phyloP scores from a whole-genome alignment of 192 early-diverging fungal species.

The Phlyctochytrium arcticum region DNA sequence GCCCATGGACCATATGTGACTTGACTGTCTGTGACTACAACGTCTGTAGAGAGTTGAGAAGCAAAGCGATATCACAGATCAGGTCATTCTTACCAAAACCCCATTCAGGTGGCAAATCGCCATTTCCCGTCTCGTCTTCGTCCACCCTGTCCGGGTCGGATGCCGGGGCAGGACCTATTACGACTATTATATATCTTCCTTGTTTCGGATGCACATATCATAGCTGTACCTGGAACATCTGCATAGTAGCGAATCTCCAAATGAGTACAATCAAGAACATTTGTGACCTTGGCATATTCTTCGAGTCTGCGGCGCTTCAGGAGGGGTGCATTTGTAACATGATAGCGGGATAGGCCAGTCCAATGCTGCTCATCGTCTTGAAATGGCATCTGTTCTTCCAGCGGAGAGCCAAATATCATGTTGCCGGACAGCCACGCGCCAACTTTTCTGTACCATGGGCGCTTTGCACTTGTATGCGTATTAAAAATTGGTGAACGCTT shows the following conservation, averaged over 20 bases:
- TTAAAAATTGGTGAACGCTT: too few relatives aligned
- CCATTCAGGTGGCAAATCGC: slow-evolving; percentile 62
- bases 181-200: too few relatives aligned
- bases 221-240: slow-evolving; percentile 59
- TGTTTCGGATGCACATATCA: not conserved
- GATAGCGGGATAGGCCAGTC: slow-evolving; percentile 62
- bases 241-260: slow-evolving; percentile 59
- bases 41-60: slow-evolving; percentile 24
- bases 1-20: slow-evolving; percentile 80
- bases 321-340: slow-evolving; percentile 27
- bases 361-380: slow-evolving; percentile 35
- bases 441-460: not conserved
- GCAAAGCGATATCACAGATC: too few relatives aligned
- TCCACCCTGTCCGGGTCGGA: not conserved
- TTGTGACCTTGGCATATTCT: slow-evolving; percentile 68
- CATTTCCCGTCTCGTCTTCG: slow-evolving; percentile 31
- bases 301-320: slow-evolving; percentile 14
- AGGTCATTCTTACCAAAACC: slow-evolving; percentile 35
- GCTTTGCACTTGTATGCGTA: slow-evolving; percentile 22
- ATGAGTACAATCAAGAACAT: slow-evolving; percentile 52
- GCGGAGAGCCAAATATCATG: slow-evolving; percentile 17
- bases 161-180: not conserved
- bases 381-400: slow-evolving; percentile 28
- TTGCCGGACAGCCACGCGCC: slow-evolving; percentile 12
- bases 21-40: slow-evolving; percentile 52